These are phyloP conservation scores for Ambrosiella xylebori DNA, from an alignment of 2,329 filamentous ascomycete species.

Conservation along the genomic window DNA sequence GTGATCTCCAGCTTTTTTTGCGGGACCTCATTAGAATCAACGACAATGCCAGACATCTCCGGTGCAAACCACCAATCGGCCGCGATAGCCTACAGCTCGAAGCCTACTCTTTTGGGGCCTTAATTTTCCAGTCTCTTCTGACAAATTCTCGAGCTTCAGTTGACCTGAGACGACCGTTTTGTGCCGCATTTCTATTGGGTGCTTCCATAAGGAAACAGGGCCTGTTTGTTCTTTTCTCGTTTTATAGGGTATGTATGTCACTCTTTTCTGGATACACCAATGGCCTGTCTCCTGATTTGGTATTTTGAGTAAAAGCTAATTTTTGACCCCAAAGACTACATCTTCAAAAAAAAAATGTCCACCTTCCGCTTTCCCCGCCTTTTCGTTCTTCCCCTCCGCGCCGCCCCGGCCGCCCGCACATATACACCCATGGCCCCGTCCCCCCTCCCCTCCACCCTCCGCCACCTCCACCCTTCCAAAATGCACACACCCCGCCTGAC, in stretches of 20 bases:
- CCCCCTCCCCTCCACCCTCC: not conserved
- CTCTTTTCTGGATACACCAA: too few relatives aligned
- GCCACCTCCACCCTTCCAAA: slow-evolving; percentile 7
- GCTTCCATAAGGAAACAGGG: too few relatives aligned
- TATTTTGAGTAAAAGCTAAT: too few relatives aligned
- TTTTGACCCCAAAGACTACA: too few relatives aligned
- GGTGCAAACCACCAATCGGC: not conserved
- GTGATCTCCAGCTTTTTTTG: not conserved
- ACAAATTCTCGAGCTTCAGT: too few relatives aligned
- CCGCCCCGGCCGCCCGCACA: not conserved
- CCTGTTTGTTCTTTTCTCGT: too few relatives aligned
- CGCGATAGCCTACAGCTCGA: not conserved
- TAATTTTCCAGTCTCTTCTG: not conserved
- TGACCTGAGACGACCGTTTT: too few relatives aligned
- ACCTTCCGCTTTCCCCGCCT: slow-evolving; percentile 4
- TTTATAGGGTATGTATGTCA: too few relatives aligned
- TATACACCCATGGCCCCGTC: not conserved
- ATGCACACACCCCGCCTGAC: slow-evolving; percentile 9
- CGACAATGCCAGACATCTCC: not conserved
- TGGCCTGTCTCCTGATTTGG: too few relatives aligned
- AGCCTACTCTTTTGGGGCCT: not conserved
- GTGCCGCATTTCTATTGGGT: too few relatives aligned
- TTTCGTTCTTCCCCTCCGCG: slow-evolving; percentile 1
- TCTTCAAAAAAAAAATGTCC: not conserved
- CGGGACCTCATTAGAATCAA: not conserved